Conservation (phyloP, 352 stramenopile genomes). For the Elongisporangium undulatum region DNA sequence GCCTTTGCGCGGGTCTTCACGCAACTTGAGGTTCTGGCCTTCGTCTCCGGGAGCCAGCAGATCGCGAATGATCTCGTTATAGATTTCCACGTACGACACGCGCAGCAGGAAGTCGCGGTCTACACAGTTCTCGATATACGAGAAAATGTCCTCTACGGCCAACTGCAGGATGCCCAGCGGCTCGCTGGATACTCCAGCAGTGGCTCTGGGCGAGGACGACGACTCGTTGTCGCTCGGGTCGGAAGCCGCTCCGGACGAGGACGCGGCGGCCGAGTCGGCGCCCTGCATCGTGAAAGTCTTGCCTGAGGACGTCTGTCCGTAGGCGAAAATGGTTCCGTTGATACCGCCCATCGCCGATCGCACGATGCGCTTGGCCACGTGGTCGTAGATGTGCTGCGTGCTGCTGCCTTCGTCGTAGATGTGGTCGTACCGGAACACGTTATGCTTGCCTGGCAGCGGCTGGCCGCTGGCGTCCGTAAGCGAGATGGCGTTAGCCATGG, state of each 20-base stretch:
- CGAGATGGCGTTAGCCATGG: constrained; percentile 41
- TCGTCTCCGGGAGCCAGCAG: constrained; percentile 78
- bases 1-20: constrained; percentile 92
- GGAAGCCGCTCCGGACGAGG: neutral
- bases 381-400: constrained; percentile 52
- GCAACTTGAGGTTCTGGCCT: constrained; percentile 69
- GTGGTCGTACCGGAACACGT: constrained; percentile 81
- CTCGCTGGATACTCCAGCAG: constrained; percentile 4
- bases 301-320: constrained; percentile 94
- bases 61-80: constrained; percentile 98
- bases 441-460: constrained; percentile 55
- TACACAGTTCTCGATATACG: constrained; percentile 64
- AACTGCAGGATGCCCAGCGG: constrained; percentile 85
- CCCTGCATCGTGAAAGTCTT: constrained; percentile 98
- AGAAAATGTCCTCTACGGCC: constrained; percentile 94
- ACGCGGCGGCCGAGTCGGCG: constrained; percentile 1
- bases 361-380: constrained; percentile 68
- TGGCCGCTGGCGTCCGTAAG: constrained; percentile 46
- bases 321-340: constrained; percentile 93
- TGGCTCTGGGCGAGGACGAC: constrained; percentile 34
- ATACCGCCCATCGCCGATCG: constrained; percentile 65
- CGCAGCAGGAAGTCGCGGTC: constrained; percentile 94
- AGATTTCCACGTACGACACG: constrained; percentile 99
- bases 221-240: constrained; percentile 3
- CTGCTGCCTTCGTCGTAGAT: constrained; percentile 56